A percentile compares a stretch with the other conserved stretches of the same genome.
phyloP scores from a whole-genome alignment of 2,329 filamentous ascomycete species.

The Thyridium curvatum region DNA sequence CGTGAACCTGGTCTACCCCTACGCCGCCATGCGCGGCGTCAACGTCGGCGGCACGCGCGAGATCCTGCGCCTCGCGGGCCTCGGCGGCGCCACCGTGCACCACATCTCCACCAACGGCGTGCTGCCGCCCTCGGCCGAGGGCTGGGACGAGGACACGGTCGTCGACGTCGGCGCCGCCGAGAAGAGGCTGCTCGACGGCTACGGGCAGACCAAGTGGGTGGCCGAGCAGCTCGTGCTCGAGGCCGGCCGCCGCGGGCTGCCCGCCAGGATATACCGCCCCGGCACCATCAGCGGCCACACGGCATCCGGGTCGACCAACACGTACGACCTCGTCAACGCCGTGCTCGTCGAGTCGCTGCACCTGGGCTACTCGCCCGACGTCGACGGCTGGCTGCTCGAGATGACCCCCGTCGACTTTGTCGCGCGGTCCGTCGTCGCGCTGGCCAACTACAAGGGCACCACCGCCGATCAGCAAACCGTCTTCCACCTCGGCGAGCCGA shows the following conservation, averaged over 20 bases:
- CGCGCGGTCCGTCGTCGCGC: conserved; percentile 64
- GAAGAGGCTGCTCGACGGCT: conserved; percentile 61
- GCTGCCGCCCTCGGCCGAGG: conserved; percentile 60
- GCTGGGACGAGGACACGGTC: conserved; percentile 66
- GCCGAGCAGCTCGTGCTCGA: conserved; percentile 69
- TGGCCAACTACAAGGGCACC: conserved; percentile 56
- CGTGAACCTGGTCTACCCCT: conserved; percentile 77
- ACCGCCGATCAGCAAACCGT: conserved; percentile 50
- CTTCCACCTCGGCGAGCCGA: conserved; percentile 70
- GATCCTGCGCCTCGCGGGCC: conserved; percentile 63
- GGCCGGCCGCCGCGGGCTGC: conserved; percentile 61
- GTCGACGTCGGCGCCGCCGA: conserved; percentile 62
- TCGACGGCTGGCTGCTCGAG: conserved; percentile 70
- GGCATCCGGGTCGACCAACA: conserved; percentile 66
- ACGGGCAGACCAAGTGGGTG: conserved; percentile 78
- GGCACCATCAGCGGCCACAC: conserved; percentile 78
- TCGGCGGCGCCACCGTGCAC: conserved; percentile 63
- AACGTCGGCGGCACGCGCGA: conserved; percentile 78
- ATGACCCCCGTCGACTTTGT: conserved; percentile 84
- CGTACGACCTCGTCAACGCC: conserved; percentile 71
- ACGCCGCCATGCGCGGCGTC: conserved; percentile 65
- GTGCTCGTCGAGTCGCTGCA: conserved; percentile 72
- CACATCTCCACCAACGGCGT: conserved; percentile 79
- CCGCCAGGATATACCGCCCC: conserved; percentile 64
- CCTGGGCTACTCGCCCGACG: conserved; percentile 62